Base-by-base conservation (phyloP, 2,329 filamentous ascomycete genomes). In the Trichoderma koningii region DNA sequence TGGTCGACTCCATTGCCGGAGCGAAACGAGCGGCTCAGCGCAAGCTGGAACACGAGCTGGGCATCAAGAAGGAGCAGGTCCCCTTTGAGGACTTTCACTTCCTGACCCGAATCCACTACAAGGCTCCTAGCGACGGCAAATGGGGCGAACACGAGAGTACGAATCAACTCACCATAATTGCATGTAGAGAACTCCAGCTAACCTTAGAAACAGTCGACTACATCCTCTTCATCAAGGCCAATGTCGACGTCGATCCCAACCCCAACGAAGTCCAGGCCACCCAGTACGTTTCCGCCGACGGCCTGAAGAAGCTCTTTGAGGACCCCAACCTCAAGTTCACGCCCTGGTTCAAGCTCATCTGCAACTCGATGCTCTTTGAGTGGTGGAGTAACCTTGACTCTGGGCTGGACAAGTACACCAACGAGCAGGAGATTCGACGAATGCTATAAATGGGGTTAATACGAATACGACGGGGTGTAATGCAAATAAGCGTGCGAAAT, bases 311-410 rank as follows among this genome's bases (percentile, higher is more conserved):
- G 71, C 91, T 94, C 84, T 97, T 99, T 77, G 81, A 88, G 73
- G 89, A 97, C 74, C 87, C 90, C 3, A 83, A 80, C 61, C 83
- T 96, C 71, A 90, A 89, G 73, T 98, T 98, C 78, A 99, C 95
- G 0, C 95, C 95, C 1, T 99, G 95, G 95, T 99, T 99, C 83
- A 97, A 97, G 84, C 88, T 99, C 71, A 98, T 99, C 74, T 99
- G 95, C 84, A 85, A 98, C 77, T 93, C 92, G 55, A 93, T 98
- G 91, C 86, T 99, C 48, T 99, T 96, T 73, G 90, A 97, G 78
- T 99, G 95, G 95, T 99, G 95, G 95, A 83, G 88, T 74, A 88
- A 91, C 78, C 85, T 98, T 64, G 89, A 95, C 71, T 81, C 85
- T 26, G 91, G 90, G 10, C 82, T 98, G 70, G 90, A 96, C 67